Percentiles rank a stretch among this genome's conserved stretches.
These are phyloP conservation scores for Euptelea pleiosperma DNA, from an alignment of 164 flowering plant genomes.

Conservation along the genomic window DNA sequence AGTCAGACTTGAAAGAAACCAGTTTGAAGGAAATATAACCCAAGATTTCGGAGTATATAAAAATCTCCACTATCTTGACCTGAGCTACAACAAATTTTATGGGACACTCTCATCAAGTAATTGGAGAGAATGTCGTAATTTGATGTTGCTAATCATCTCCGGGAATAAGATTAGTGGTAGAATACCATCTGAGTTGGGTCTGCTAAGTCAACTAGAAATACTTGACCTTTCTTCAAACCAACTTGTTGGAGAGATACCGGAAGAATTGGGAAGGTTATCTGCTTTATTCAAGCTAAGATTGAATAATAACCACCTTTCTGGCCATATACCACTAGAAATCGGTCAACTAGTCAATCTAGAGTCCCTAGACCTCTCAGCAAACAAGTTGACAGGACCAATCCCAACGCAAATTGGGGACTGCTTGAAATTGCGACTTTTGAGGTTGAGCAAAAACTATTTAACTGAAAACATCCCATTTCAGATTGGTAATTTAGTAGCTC, in stretches of 20 bases:
- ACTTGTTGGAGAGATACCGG: no score
- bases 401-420: constrained; percentile 7
- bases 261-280: neutral
- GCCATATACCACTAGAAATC: no score
- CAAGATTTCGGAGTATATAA: neutral
- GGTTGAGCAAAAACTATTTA: constrained; percentile 13
- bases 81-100: neutral
- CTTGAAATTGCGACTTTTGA: constrained; percentile 1
- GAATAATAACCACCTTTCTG: no score
- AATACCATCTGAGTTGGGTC: no score
- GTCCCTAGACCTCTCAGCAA: neutral
- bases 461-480: constrained; percentile 6
- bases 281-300: no score
- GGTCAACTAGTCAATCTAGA: no score
- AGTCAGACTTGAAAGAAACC: neutral
- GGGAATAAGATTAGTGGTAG: no score
- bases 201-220: neutral
- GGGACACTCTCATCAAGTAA: neutral
- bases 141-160: no score
- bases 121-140: neutral
- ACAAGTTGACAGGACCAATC: constrained; percentile 6
- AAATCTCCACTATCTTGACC: neutral
- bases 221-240: no score
- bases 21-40: neutral
- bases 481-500: neutral